Percentiles rank a stretch among this genome's conserved stretches.
Conservation (phyloP, 2,329 filamentous ascomycete species). For the Didymella pinodella region DNA sequence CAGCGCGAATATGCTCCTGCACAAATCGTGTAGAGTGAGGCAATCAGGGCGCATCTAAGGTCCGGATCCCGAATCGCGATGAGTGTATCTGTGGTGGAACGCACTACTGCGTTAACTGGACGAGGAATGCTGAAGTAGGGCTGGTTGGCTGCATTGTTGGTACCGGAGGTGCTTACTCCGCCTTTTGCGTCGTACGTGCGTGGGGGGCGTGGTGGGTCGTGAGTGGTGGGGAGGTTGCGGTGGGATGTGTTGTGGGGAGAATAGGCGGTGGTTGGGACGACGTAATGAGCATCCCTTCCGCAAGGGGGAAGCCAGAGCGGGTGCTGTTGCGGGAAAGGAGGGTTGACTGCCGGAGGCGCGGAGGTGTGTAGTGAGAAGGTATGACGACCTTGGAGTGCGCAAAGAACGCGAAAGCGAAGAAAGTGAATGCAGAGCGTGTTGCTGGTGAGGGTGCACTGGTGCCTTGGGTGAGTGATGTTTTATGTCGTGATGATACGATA, state of each 20-base stretch:
- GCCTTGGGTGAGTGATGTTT: neutral
- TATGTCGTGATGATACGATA: constrained; percentile 4
- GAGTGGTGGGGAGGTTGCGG: neutral
- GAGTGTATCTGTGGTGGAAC: neutral
- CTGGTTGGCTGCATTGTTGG: neutral
- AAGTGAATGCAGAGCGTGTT: neutral
- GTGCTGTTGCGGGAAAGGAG: neutral
- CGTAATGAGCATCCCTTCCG: constrained; percentile 14
- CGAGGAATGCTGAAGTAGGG: too few relatives aligned
- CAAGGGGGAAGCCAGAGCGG: constrained; percentile 9
- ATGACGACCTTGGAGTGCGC: neutral
- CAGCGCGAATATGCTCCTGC: neutral
- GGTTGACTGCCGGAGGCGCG: neutral
- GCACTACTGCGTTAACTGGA: neutral
- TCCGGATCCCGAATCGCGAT: neutral
- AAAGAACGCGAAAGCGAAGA: neutral
- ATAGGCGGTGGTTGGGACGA: constrained; percentile 2
- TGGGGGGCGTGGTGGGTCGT: neutral
- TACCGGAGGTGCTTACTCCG: neutral
- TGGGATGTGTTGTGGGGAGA: neutral
- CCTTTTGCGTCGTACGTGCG: neutral
- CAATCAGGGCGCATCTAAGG: neutral
- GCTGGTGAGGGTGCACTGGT: neutral
- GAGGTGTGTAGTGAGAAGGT: neutral
- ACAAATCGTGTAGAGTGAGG: too few relatives aligned